Base-by-base conservation (phyloP, 2,329 filamentous ascomycete species). In the Akanthomyces uredinophilus region DNA sequence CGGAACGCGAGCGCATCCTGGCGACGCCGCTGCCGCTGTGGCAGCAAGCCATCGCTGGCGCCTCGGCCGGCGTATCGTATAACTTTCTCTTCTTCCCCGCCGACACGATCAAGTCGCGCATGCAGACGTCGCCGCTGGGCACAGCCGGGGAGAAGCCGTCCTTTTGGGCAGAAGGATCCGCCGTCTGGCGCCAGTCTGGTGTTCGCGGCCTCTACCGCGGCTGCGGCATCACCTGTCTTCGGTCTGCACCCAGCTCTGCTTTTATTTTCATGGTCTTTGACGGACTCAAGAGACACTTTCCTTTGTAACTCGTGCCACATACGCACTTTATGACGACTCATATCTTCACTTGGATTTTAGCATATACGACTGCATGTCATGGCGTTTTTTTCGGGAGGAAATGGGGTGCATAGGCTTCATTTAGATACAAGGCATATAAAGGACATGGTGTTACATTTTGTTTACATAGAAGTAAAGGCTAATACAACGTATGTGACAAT, bases 251-350 rank as follows among this genome's bases (percentile, higher is more conserved):
- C 3, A 97, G 93, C 74, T 97, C 93, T n/a, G 95, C 95, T 8
- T 92, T 98, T 71, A 99, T 99, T 64, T 99, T 99, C 71, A 93
- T 95, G 65, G 87, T 98, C 64, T 98, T 93, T 72, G 95, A 98
- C 76, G 89, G 87, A 16, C 75, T 99, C 74, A 92, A 92, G 78
- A 82, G 81, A 65, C 79, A 86, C 67, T 82, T 95, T 70, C 80
- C 83, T 39, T 68, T 84, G 66, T 74, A 77, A 63, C 76, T 51
- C 18, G 55, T 49, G 55, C 44, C n/a, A 14, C 24, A 29, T 27
- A 14, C 51, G 43, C 49, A 20, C 22, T 58, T 62, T 39, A 60
- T 53, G 58, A 60, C 35, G 14, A n/a, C 35, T 35, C 29, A 32
- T 37, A 11, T 49, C 27, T 39, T 53, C 35, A 11, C 20, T 6